A percentile compares a stretch with the other conserved stretches of the same genome.
Conservation (phyloP, 2,329 filamentous ascomycete genomes). For the Fusarium fujikuroi region DNA sequence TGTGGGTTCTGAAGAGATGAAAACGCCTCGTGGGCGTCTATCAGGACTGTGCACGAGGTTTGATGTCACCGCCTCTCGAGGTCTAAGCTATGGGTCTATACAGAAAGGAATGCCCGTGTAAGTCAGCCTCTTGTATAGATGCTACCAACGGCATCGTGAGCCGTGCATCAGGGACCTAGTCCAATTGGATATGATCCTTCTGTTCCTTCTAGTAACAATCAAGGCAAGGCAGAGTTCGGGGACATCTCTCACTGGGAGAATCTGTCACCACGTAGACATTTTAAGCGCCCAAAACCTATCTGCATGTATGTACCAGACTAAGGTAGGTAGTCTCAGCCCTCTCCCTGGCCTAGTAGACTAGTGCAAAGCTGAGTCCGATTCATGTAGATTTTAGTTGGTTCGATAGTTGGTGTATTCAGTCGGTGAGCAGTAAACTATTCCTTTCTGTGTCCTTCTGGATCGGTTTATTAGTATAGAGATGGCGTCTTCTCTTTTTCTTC, state of each 20-base stretch:
- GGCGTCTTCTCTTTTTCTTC: conserved; percentile 3
- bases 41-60: neutral
- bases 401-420: neutral
- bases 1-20: neutral
- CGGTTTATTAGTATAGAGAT: neutral
- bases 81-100: neutral
- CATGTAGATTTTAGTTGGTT: neutral
- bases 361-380: conserved; percentile 5
- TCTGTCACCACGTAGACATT: neutral
- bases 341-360: neutral
- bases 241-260: neutral
- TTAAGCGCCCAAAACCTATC: conserved; percentile 17
- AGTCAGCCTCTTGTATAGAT: conserved; percentile 3
- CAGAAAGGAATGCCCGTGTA: neutral
- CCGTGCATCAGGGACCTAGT: neutral
- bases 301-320: neutral
- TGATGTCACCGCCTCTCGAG: conserved; percentile 3
- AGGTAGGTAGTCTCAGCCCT: conserved; percentile 11
- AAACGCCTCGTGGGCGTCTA: conserved; percentile 25
- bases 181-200: neutral
- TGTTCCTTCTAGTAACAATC: neutral
- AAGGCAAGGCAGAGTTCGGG: conserved; percentile 12
- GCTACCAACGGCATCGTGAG: neutral
- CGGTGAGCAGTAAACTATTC: conserved; percentile 4
- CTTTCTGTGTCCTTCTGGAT: neutral